Percentiles rank a stretch among this genome's conserved stretches.
phyloP scores from a whole-genome alignment of 2,329 filamentous ascomycete species.

The Ceratocystis ficicola region DNA sequence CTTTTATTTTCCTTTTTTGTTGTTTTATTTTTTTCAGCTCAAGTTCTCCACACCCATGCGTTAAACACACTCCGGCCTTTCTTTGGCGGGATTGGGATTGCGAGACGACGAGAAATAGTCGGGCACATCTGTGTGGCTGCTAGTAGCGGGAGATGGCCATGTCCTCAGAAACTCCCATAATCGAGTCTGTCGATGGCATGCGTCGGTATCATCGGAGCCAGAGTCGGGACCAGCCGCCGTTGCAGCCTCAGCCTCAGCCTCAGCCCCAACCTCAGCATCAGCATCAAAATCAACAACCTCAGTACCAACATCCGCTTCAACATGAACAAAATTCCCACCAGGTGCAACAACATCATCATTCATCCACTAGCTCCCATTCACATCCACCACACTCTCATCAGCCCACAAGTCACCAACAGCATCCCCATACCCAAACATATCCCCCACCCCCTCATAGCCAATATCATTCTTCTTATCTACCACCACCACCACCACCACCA shows the following conservation, averaged over 20 bases:
- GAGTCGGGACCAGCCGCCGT: conserved; percentile 10
- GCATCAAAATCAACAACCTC: conserved; percentile 19
- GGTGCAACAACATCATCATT: neutral
- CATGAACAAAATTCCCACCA: neutral
- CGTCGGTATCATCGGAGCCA: conserved; percentile 15
- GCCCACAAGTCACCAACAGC: conserved; percentile 10
- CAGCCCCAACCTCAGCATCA: conserved; percentile 19
- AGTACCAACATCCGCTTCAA: neutral
- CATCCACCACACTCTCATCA: conserved; percentile 15
- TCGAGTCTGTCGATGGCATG: conserved; percentile 16
- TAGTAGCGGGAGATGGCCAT: conserved; percentile 15
- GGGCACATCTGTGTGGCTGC: conserved; percentile 12
- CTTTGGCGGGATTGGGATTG: conserved; percentile 16
- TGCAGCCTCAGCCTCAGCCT: conserved; percentile 7
- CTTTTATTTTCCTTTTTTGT: conserved; percentile 11
- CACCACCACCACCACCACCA: neutral
- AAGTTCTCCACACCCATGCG: conserved; percentile 15
- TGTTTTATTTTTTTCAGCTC: conserved; percentile 1
- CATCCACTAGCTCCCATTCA: neutral
- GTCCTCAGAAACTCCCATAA: conserved; percentile 17
- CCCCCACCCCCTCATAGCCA: neutral
- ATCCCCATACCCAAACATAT: neutral
- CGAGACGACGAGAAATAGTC: conserved; percentile 6
- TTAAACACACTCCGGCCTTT: conserved; percentile 14
- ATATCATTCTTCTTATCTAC: conserved; percentile 2